Conservation (phyloP, 1,284 basidiomycete genomes). For the Tilletia caries region DNA sequence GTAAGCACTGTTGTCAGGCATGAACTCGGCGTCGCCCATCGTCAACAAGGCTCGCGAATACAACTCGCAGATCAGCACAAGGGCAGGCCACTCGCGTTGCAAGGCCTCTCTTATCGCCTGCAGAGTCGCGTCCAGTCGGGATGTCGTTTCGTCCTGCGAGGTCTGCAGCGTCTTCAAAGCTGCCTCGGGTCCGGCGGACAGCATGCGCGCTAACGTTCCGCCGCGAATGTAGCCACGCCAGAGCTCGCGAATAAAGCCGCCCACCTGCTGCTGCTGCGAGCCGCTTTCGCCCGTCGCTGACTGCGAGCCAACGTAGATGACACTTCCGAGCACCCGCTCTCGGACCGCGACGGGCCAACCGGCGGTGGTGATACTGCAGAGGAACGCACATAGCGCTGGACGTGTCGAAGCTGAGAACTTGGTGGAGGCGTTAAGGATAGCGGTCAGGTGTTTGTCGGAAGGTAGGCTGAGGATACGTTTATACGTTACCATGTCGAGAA, state of each 20-base stretch:
- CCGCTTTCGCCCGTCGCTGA: slow-evolving; percentile 1
- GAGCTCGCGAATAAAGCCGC: slow-evolving; percentile 43
- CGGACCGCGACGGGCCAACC: slow-evolving; percentile 34
- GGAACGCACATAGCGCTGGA: slow-evolving; percentile 39
- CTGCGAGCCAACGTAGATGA: slow-evolving; percentile 23
- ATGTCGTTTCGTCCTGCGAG: background rate
- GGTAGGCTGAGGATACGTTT: slow-evolving; percentile 31
- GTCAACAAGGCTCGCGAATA: slow-evolving; percentile 82
- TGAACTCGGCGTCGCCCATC: slow-evolving; percentile 96
- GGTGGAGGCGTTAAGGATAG: slow-evolving; percentile 36
- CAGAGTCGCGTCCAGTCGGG: background rate
- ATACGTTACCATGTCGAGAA: slow-evolving; percentile 27
- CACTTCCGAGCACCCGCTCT: slow-evolving; percentile 29
- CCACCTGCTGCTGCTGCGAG: slow-evolving; percentile 5
- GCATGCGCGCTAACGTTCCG: slow-evolving; percentile 28
- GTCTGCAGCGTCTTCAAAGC: slow-evolving; percentile 25
- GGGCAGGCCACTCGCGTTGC: slow-evolving; percentile 57
- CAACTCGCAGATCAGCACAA: slow-evolving; percentile 77
- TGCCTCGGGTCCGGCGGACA: slow-evolving; percentile 28
- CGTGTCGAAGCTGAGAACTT: slow-evolving; percentile 38
- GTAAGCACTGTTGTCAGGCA: slow-evolving; percentile 23
- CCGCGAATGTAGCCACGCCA: slow-evolving; percentile 49
- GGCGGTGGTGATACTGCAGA: slow-evolving; percentile 34
- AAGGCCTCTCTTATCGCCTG: background rate
- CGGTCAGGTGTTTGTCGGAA: slow-evolving; percentile 35